phyloP scores from a whole-genome alignment of 2,329 filamentous ascomycete species.

The Gliomastix tumulicola region DNA sequence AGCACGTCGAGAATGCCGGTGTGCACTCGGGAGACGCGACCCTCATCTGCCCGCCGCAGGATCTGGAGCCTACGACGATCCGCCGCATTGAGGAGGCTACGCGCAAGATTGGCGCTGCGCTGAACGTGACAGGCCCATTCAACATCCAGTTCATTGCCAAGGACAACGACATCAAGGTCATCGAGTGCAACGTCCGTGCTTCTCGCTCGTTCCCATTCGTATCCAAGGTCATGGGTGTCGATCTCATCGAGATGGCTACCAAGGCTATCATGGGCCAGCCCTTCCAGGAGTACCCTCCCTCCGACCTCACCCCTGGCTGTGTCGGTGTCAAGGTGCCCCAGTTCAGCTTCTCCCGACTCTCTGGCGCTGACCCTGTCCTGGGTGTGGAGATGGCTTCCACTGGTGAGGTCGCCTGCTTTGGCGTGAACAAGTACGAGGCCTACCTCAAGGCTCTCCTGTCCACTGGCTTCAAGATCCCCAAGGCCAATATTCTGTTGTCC shows the following conservation, averaged over 20 bases:
- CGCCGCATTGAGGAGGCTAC: slow-evolving; percentile 90
- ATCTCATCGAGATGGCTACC: slow-evolving; percentile 97
- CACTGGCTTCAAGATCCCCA: slow-evolving; percentile 92
- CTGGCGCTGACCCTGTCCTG: slow-evolving; percentile 89
- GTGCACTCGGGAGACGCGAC: slow-evolving; percentile 98
- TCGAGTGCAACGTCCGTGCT: slow-evolving; percentile 96
- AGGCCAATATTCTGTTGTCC: slow-evolving; percentile 90
- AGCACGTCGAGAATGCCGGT: slow-evolving; percentile 97
- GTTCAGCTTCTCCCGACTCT: slow-evolving; percentile 96
- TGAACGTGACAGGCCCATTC: slow-evolving; percentile 94
- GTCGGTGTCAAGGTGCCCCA: slow-evolving; percentile 98
- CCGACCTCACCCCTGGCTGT: slow-evolving; percentile 69
- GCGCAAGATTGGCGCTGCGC: slow-evolving; percentile 84
- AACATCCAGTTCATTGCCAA: slow-evolving; percentile 99
- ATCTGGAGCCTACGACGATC: slow-evolving; percentile 84
- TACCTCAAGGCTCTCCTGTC: slow-evolving; percentile 95
- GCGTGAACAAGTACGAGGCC: slow-evolving; percentile 91
- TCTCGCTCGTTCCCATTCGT: slow-evolving; percentile 83
- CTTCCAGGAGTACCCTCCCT: slow-evolving; percentile 73
- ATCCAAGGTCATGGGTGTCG: slow-evolving; percentile 96
- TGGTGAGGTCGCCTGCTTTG: slow-evolving; percentile 95
- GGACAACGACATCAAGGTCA: slow-evolving; percentile 99
- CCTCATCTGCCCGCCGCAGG: slow-evolving; percentile 88
- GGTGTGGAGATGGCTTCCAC: slow-evolving; percentile 99
- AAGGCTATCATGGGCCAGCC: slow-evolving; percentile 89